Evolutionary conservation across 257 asterid species (phyloP).

Genomic region (Oldenlandia corymbosa): DNA sequence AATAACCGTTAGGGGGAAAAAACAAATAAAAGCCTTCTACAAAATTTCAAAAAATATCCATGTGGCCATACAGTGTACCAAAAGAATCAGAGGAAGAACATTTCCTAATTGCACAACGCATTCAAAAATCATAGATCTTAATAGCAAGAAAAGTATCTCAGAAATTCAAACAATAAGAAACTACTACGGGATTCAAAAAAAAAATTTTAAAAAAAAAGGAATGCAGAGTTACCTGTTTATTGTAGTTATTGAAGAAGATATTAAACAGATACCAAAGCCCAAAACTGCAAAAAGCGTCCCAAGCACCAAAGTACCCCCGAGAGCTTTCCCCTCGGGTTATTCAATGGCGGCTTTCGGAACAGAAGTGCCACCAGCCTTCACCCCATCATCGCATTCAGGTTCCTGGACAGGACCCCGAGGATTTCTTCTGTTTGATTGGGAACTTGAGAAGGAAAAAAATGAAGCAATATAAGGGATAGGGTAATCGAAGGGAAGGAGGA

Average conservation of each 20-base stretch:
- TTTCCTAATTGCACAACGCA: not conserved
- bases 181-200: not conserved
- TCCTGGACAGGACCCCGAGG: slow-evolving; percentile 22
- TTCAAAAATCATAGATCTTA: not conserved
- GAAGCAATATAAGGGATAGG: no score
- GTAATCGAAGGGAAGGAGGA: no score
- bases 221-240: slow-evolving; percentile 82
- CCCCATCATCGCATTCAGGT: slow-evolving; percentile 24
- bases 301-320: slow-evolving; percentile 58
- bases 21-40: no score
- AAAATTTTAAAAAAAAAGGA: no score
- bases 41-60: not conserved
- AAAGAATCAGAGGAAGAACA: not conserved
- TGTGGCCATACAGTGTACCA: slow-evolving; percentile 8
- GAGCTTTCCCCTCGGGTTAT: slow-evolving; percentile 41
- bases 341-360: slow-evolving; percentile 50
- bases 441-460: no score
- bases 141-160: not conserved
- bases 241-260: slow-evolving; percentile 91
- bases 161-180: not conserved
- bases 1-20: no score
- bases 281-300: slow-evolving; percentile 68
- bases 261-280: slow-evolving; percentile 93
- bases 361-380: slow-evolving; percentile 41
- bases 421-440: no score